phyloP scores from a whole-genome alignment of 176 grass and related monocot species.

The Aegilops umbellulata region DNA sequence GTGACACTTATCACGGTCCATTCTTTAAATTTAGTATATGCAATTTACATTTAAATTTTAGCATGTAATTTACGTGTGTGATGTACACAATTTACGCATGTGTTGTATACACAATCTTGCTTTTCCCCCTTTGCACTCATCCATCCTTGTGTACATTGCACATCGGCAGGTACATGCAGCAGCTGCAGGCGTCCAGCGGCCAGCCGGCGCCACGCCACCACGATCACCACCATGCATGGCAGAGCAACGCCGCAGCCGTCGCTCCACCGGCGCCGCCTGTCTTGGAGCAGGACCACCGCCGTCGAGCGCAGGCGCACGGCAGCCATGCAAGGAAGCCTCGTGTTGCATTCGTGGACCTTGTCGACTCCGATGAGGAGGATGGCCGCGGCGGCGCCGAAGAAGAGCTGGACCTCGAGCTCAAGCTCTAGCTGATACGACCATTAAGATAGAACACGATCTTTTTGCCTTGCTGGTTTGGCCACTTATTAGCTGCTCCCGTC shows the following conservation, averaged over 20 bases:
- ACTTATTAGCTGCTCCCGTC: background rate
- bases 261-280: background rate
- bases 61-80: background rate
- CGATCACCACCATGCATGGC: background rate
- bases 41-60: too few species aligned
- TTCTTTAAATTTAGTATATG: too few species aligned
- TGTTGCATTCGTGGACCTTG: slow-evolving; percentile 37
- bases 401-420: slow-evolving; percentile 51
- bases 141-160: background rate
- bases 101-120: too few species aligned
- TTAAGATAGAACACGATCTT: background rate
- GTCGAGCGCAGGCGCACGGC: background rate
- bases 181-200: background rate
- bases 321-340: background rate
- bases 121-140: background rate
- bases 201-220: background rate
- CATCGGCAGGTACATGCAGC: slow-evolving; percentile 17
- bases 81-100: background rate
- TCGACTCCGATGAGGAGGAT: slow-evolving; percentile 35
- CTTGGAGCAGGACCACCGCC: background rate
- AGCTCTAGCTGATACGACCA: slow-evolving; percentile 6
- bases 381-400: background rate
- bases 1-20: too few species aligned
- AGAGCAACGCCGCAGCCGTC: background rate
- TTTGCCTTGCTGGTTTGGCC: background rate